Percentiles rank a stretch among this genome's conserved stretches.
These are phyloP conservation scores for Exserohilum turcica DNA, from an alignment of 2,329 filamentous ascomycete species.

Conservation along the genomic window DNA sequence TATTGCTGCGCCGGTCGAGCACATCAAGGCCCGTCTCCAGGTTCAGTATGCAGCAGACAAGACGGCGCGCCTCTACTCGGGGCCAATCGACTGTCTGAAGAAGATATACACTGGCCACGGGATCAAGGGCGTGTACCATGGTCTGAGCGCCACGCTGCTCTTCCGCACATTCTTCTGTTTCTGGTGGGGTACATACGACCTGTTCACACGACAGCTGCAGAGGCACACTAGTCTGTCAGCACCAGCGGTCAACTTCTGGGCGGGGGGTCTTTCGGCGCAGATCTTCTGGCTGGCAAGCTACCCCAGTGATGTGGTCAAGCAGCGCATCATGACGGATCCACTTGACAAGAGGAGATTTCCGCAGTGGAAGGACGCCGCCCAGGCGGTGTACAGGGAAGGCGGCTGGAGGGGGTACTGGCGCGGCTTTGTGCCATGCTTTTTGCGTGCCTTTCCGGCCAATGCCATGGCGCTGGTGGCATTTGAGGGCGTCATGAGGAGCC, in stretches of 20 bases:
- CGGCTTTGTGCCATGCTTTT: slow-evolving; percentile 90
- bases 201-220: slow-evolving; percentile 73
- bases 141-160: slow-evolving; percentile 79
- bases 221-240: slow-evolving; percentile 71
- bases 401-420: slow-evolving; percentile 86
- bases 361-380: slow-evolving; percentile 80
- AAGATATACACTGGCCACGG: slow-evolving; percentile 70
- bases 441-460: slow-evolving; percentile 94
- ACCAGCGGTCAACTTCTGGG: slow-evolving; percentile 94
- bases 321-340: slow-evolving; percentile 95
- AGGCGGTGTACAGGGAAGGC: slow-evolving; percentile 73
- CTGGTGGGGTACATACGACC: slow-evolving; percentile 96
- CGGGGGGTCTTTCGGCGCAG: slow-evolving; percentile 89
- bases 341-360: slow-evolving; percentile 70
- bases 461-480: slow-evolving; percentile 92
- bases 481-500: slow-evolving; percentile 80
- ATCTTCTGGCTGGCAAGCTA: slow-evolving; percentile 94
- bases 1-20: slow-evolving; percentile 91
- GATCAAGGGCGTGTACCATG: slow-evolving; percentile 80
- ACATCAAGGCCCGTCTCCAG: slow-evolving; percentile 91
- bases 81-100: slow-evolving; percentile 80
- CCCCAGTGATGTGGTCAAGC: slow-evolving; percentile 91
- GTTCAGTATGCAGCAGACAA: slow-evolving; percentile 88
- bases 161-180: slow-evolving; percentile 96
- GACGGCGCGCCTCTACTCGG: slow-evolving; percentile 76